Percentiles rank a stretch among this genome's conserved stretches.
Conservation (phyloP, 2,329 filamentous ascomycete genomes). For the Beauveria pseudobassiana region DNA sequence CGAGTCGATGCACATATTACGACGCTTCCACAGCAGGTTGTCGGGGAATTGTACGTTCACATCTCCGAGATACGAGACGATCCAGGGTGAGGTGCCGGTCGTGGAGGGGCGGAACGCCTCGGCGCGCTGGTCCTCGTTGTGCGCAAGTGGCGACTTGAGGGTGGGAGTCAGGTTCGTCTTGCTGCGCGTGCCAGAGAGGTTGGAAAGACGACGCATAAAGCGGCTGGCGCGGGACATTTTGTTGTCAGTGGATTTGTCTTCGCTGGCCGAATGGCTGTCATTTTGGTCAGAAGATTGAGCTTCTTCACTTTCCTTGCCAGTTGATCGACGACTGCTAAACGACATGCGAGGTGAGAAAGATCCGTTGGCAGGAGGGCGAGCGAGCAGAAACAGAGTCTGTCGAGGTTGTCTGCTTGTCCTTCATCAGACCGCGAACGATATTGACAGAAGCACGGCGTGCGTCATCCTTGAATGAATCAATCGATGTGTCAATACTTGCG, state of each 20-base stretch:
- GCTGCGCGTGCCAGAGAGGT: slow-evolving; percentile 38
- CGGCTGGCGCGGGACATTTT: slow-evolving; percentile 46
- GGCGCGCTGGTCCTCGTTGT: neutral
- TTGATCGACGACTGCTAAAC: slow-evolving; percentile 28
- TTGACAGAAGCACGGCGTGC: slow-evolving; percentile 51
- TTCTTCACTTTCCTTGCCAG: slow-evolving; percentile 33
- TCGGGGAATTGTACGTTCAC: slow-evolving; percentile 97
- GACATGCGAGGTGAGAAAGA: slow-evolving; percentile 54
- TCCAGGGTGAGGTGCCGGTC: slow-evolving; percentile 26
- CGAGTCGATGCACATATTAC: slow-evolving; percentile 78
- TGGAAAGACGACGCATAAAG: slow-evolving; percentile 53
- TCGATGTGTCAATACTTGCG: slow-evolving; percentile 20
- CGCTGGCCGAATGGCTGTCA: slow-evolving; percentile 40
- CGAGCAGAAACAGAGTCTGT: slow-evolving; percentile 40
- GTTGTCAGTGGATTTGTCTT: slow-evolving; percentile 39
- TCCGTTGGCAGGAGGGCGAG: slow-evolving; percentile 19
- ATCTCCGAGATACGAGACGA: slow-evolving; percentile 69
- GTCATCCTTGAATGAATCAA: slow-evolving; percentile 28
- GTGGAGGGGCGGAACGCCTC: slow-evolving; percentile 23
- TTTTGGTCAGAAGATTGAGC: slow-evolving; percentile 34
- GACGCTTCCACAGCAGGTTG: slow-evolving; percentile 90
- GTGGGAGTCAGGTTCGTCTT: slow-evolving; percentile 24
- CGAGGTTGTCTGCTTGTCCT: slow-evolving; percentile 47
- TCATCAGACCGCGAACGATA: slow-evolving; percentile 54
- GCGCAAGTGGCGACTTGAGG: slow-evolving; percentile 27